Base-by-base conservation (phyloP, 1,284 basidiomycete genomes). In the Cryptococcus maquisensis region DNA sequence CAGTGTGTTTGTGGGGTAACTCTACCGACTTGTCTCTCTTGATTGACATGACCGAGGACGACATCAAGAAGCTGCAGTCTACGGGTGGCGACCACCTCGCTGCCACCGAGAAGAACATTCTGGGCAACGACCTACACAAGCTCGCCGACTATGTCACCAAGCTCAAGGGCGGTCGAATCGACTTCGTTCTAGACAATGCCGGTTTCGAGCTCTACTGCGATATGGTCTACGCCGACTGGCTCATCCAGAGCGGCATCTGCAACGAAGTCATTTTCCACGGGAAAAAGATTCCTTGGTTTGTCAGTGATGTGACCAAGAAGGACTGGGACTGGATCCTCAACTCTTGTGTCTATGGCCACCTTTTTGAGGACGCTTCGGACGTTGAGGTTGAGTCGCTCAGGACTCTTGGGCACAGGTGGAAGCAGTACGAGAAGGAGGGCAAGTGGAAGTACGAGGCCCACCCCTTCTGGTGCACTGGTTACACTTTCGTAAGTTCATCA, bases 21-120 rank as follows among this genome's bases (percentile, higher is more conserved):
- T 90, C 91, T n/a, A 98, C 95, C 54, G 94, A 98, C 76, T 80
- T 98, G 51, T 95, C 91, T 3, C 82, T 98, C 35, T 82, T 98
- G 52, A 98, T 97, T 78, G 92, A 98, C 79, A 97, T 97, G 94
- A 91, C 90, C 13, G 94, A 98, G 77, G 94, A 98, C 43, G 94
- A 98, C 75, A 97, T 98, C 79, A 95, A 95, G 77, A 85, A 88
- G 52, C 82, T 98, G n/a, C 94, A 98, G 75, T 93, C 91, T 16
- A 97, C 94, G 20, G 95, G 94, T 24, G 93, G 93, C 28, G 94
- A 95, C 54, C 86, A 93, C 63, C 84, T 98, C 45, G 93, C 94
- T 7, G 89, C 91, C 1, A 96, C 94, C 0, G 93, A 97, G 78
- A 93, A 95, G 80, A 97, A 98, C 72, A 79, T 77, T 56, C 64